Evolutionary conservation across 805 yeast genomes (phyloP), one percentile per base, ranked within the genome.

Genomic region (Pachysolen tannophilus): DNA sequence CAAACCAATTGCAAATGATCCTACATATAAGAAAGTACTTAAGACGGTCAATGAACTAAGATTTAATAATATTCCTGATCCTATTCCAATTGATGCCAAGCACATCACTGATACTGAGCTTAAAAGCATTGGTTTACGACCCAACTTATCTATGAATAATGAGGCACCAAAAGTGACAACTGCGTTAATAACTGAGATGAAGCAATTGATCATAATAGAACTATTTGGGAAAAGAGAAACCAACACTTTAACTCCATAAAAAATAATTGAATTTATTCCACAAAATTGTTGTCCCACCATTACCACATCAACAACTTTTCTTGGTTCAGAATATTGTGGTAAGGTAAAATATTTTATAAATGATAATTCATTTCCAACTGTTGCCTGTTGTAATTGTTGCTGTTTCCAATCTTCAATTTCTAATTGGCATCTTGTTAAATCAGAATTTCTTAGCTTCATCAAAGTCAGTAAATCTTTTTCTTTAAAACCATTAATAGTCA

Each of bases 211-310:
- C 8, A 69, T 46, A 5, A 82, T 72, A 2, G 97, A 79, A 37
- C 73, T 65, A 9, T 72, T 60, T 2, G 97, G 96, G 43, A 86
- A 69, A 4, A 82, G 60, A 6, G 73, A 61, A n/a, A 78, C 65
- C 34, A 92, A 63, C 1, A 90, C 82, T 10, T 84, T 74, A 5
- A 90, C 96, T 4, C 98, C 98, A 55, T 90, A 92, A 53, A 90
- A 85, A 15, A 92, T 76, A 40, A 92, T 86, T 2, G 95, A 77
- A 55, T 92, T 92, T 52, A 92, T 84, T 23, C 98, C 98, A 47
- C 86, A 78, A 39, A 90, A 74, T 55, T 92, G 98, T 60, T 92
- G 98, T 13, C 88, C 80, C 15, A 79, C 61, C 65, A 88, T 72
- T 13, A 86, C 68, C 2, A 81, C 74, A 0, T 87, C 74, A 8